Conservation (phyloP, 345 rosid genomes). For the Crucihimalaya himalaica region DNA sequence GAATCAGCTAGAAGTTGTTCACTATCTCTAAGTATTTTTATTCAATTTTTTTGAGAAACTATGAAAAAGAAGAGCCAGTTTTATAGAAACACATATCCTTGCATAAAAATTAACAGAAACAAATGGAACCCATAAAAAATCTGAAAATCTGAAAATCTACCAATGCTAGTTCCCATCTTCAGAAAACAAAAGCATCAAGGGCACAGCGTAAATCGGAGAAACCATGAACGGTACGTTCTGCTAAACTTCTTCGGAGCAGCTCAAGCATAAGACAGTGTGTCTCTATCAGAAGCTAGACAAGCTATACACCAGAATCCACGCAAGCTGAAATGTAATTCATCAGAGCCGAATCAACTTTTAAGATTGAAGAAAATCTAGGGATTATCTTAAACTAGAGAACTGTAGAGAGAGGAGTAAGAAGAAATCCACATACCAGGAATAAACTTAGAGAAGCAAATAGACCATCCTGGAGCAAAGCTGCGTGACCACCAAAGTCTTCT, state of each 20-base stretch:
- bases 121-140: slow-evolving; percentile 1
- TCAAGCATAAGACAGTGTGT: background rate
- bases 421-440: slow-evolving; percentile 62
- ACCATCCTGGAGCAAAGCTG: slow-evolving; percentile 92
- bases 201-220: slow-evolving; percentile 1
- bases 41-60: background rate
- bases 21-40: background rate
- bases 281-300: slow-evolving; percentile 77
- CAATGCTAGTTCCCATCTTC: slow-evolving; percentile 36
- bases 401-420: background rate
- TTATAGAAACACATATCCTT: background rate
- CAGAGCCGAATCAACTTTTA: background rate
- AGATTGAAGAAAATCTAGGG: background rate
- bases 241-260: slow-evolving; percentile 25
- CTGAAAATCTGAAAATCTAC: slow-evolving; percentile 11
- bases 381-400: background rate
- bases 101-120: background rate
- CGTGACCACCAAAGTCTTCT: slow-evolving; percentile 97
- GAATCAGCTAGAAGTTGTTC: too few species aligned
- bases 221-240: slow-evolving; percentile 14
- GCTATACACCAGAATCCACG: slow-evolving; percentile 96
- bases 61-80: too few species aligned
- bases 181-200: slow-evolving; percentile 24
- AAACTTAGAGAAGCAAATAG: slow-evolving; percentile 89
- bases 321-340: slow-evolving; percentile 58